Evolutionary conservation across 768 basidiomycete species (phyloP).

Genomic region (Pleurotus citrinopileatus): DNA sequence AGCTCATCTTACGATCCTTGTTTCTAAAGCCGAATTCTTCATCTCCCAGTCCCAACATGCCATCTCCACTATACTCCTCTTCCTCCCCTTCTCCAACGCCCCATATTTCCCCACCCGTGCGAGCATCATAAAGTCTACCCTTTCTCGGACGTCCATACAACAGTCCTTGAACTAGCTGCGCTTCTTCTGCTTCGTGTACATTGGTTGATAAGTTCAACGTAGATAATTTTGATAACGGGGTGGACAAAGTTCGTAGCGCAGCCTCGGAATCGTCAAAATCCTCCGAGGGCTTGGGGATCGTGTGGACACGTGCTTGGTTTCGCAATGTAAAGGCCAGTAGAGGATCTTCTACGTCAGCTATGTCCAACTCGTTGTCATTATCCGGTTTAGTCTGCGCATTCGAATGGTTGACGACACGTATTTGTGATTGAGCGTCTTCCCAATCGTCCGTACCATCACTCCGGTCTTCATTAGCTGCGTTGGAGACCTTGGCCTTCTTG

Average conservation of each 20-base stretch:
- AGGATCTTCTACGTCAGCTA: slow-evolving; percentile 13
- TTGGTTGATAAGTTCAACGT: slow-evolving; percentile 61
- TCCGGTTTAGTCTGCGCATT: not conserved
- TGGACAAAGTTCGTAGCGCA: slow-evolving; percentile 36
- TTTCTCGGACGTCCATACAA: slow-evolving; percentile 48
- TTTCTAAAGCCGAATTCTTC: slow-evolving; percentile 48
- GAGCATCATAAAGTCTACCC: slow-evolving; percentile 54
- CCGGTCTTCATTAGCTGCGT: slow-evolving; percentile 22
- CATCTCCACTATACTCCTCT: slow-evolving; percentile 21
- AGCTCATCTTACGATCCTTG: slow-evolving; percentile 67
- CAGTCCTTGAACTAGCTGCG: slow-evolving; percentile 55
- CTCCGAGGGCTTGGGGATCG: slow-evolving; percentile 10
- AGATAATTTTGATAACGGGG: slow-evolving; percentile 59
- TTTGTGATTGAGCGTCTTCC: slow-evolving; percentile 20
- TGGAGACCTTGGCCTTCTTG: slow-evolving; percentile 50
- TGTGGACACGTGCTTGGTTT: not conserved
- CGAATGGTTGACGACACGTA: slow-evolving; percentile 22
- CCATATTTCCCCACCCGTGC: slow-evolving; percentile 73
- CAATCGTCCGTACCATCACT: slow-evolving; percentile 23
- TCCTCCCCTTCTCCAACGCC: slow-evolving; percentile 63
- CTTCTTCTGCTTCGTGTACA: slow-evolving; percentile 40
- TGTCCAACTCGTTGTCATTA: not conserved
- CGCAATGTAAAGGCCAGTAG: not conserved
- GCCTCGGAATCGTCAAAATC: slow-evolving; percentile 27
- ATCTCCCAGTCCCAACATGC: slow-evolving; percentile 17